These are phyloP conservation scores for Neoboletus brunneissimus DNA, from an alignment of 768 basidiomycete species.

Conservation along the genomic window DNA sequence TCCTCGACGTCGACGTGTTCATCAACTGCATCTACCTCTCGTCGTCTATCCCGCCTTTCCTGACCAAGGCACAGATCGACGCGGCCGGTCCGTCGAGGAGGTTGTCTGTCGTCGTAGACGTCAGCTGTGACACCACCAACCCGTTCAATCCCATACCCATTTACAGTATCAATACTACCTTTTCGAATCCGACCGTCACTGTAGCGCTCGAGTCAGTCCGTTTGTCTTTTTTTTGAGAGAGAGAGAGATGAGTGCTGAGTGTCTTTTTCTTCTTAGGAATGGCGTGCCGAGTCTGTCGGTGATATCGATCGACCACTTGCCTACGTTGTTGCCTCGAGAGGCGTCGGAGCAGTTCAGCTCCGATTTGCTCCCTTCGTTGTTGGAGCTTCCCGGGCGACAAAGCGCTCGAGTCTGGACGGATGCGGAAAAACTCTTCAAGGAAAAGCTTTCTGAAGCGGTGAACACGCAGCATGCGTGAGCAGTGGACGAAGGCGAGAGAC, in stretches of 20 bases:
- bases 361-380: conserved; percentile 81
- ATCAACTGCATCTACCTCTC: conserved; percentile 99
- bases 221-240: background rate
- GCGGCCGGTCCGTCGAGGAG: conserved; percentile 65
- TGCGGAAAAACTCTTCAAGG: conserved; percentile 78
- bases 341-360: conserved; percentile 94
- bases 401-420: conserved; percentile 81
- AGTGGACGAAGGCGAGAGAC: background rate
- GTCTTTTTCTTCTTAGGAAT: conserved; percentile 36
- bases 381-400: conserved; percentile 67
- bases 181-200: conserved; percentile 85
- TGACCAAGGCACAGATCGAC: conserved; percentile 67
- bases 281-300: conserved; percentile 74
- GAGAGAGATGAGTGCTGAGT: conserved; percentile 6
- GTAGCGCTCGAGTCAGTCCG: conserved; percentile 73
- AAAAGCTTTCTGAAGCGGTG: conserved; percentile 57
- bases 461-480: conserved; percentile 7
- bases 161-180: conserved; percentile 91
- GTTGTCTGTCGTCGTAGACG: conserved; percentile 87
- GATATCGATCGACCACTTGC: conserved; percentile 95
- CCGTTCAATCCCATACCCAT: conserved; percentile 98
- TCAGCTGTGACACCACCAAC: conserved; percentile 99
- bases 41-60: conserved; percentile 79
- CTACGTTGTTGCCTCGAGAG: conserved; percentile 92
- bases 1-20: conserved; percentile 95